phyloP scores from a whole-genome alignment of 73 alveolate species.

The Tetrahymena borealis region DNA sequence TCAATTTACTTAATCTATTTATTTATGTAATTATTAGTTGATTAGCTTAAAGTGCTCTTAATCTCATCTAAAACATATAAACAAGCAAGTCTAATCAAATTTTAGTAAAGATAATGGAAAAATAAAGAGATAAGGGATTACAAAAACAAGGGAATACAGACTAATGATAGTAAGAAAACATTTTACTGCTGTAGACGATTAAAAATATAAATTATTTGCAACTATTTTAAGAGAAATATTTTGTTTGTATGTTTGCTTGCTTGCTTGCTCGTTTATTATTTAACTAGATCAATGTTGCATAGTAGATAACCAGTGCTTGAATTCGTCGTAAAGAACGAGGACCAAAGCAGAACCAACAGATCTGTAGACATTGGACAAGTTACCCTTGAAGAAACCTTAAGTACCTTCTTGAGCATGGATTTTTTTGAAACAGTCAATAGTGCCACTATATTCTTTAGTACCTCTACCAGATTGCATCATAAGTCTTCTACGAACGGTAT shows the following conservation, averaged over 20 bases:
- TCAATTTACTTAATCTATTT: too few relatives aligned
- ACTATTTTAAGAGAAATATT: too few relatives aligned
- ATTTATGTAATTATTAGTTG: too few relatives aligned
- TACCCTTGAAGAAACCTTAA: slow-evolving; percentile 43
- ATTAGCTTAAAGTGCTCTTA: too few relatives aligned
- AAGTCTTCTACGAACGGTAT: slow-evolving; percentile 86
- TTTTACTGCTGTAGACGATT: too few relatives aligned
- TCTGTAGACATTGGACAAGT: slow-evolving; percentile 41
- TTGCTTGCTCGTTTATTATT: not conserved
- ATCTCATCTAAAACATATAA: too few relatives aligned
- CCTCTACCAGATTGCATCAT: slow-evolving; percentile 78
- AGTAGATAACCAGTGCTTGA: slow-evolving; percentile 11
- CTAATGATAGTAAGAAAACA: too few relatives aligned
- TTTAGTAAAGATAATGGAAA: too few relatives aligned
- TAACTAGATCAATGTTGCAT: not conserved
- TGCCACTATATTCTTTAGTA: slow-evolving; percentile 21
- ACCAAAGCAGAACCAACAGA: slow-evolving; percentile 44
- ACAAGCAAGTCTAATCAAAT: too few relatives aligned
- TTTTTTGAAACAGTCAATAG: slow-evolving; percentile 43
- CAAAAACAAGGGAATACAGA: too few relatives aligned
- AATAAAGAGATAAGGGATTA: too few relatives aligned
- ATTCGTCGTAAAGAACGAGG: slow-evolving; percentile 38
- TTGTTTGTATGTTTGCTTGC: not conserved
- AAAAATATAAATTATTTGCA: too few relatives aligned
- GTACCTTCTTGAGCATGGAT: slow-evolving; percentile 38